Percentiles rank a stretch among this genome's conserved stretches.
These are phyloP conservation scores for Funneliformis mosseae DNA, from an alignment of 192 early-diverging fungal species.

Conservation along the genomic window DNA sequence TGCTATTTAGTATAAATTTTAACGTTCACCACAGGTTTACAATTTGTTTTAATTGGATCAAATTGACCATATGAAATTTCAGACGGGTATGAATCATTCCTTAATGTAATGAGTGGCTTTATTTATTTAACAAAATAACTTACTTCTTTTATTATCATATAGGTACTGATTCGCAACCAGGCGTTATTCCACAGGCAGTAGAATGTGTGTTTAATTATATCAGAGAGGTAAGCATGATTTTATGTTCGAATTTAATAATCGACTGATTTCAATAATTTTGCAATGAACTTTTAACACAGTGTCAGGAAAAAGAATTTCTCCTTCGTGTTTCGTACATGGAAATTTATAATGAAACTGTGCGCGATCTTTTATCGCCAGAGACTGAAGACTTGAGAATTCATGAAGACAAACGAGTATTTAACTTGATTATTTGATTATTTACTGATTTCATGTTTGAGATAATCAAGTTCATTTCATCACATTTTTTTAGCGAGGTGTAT, in stretches of 20 bases:
- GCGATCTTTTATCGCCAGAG: slow-evolving; percentile 85
- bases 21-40: background rate
- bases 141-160: slow-evolving; percentile 39
- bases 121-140: background rate
- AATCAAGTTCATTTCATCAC: background rate
- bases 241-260: background rate
- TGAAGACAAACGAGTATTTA: slow-evolving; percentile 59
- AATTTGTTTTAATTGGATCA: background rate
- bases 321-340: slow-evolving; percentile 97
- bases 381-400: slow-evolving; percentile 86
- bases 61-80: background rate
- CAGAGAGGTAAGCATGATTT: slow-evolving; percentile 45
- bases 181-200: slow-evolving; percentile 75
- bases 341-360: slow-evolving; percentile 95
- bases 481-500: slow-evolving; percentile 62
- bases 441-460: background rate
- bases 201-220: slow-evolving; percentile 81
- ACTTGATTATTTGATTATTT: background rate
- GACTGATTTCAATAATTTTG: background rate
- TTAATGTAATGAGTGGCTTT: slow-evolving; percentile 21
- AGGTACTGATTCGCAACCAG: slow-evolving; percentile 71
- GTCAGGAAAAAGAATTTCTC: slow-evolving; percentile 76
- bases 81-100: background rate
- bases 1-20: background rate
- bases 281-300: slow-evolving; percentile 41